Conservation (phyloP, 2,329 filamentous ascomycete genomes). For the Alternaria sp. region DNA sequence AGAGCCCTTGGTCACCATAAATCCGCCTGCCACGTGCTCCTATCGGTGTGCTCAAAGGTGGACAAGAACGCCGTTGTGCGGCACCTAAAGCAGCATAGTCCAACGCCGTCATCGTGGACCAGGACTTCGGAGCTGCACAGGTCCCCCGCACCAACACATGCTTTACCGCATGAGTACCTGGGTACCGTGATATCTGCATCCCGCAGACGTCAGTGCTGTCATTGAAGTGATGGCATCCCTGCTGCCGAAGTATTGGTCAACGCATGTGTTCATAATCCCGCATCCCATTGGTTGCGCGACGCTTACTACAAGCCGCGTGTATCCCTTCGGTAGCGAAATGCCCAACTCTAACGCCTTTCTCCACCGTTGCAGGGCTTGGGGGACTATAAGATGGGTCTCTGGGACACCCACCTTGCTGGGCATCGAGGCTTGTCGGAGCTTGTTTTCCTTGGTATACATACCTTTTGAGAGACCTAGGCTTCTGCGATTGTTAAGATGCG, state of each 20-base stretch:
- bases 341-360: neutral
- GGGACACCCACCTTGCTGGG: constrained; percentile 16
- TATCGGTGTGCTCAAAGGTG: neutral
- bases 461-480: neutral
- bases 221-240: neutral
- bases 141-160: neutral
- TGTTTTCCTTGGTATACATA: constrained; percentile 5
- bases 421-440: constrained; percentile 27
- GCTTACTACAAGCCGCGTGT: constrained; percentile 2
- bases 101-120: neutral
- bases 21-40: neutral
- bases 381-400: constrained; percentile 17
- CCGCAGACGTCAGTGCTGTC: neutral
- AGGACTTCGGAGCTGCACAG: neutral
- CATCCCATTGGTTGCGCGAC: neutral
- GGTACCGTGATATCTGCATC: neutral
- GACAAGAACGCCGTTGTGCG: neutral
- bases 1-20: neutral
- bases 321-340: neutral
- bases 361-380: neutral
- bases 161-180: neutral
- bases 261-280: neutral
- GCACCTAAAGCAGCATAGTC: neutral
- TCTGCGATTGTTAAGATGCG: constrained; percentile 9
- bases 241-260: neutral